Conservation (phyloP, 345 rosid genomes). For the Murraya koenigii region DNA sequence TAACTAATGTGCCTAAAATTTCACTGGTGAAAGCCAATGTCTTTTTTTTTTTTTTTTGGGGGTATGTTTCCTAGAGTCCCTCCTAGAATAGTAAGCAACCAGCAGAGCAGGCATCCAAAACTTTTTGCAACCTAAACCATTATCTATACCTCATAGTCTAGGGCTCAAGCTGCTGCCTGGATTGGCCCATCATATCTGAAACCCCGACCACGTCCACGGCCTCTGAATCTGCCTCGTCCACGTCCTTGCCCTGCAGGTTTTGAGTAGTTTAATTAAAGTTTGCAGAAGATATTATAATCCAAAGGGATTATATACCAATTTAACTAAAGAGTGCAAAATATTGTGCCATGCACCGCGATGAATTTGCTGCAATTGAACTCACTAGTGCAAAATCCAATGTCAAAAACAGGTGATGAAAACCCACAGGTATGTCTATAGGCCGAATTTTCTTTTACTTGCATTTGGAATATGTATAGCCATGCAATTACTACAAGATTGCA, state of each 20-base stretch:
- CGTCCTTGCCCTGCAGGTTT: slow-evolving; percentile 17
- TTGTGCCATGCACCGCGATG: not conserved
- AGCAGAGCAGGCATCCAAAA: slow-evolving; percentile 27
- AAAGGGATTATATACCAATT: not conserved
- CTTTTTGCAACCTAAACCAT: slow-evolving; percentile 18
- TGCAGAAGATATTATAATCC: not conserved
- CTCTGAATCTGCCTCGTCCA: slow-evolving; percentile 20
- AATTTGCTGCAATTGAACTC: not conserved
- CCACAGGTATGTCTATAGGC: not conserved
- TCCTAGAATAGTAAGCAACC: not conserved
- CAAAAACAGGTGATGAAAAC: not conserved
- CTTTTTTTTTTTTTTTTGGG: no score
- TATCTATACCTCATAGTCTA: slow-evolving; percentile 3
- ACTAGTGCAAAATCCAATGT: not conserved
- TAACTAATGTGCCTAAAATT: not conserved
- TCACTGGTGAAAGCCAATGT: not conserved
- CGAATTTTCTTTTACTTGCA: not conserved
- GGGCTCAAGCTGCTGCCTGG: slow-evolving; percentile 12
- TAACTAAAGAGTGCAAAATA: not conserved
- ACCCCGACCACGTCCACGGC: slow-evolving; percentile 20
- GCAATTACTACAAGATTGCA: not conserved
- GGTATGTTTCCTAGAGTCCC: not conserved
- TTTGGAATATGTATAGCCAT: not conserved
- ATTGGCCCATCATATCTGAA: slow-evolving; percentile 18
- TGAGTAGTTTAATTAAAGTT: not conserved